Conservation (phyloP, 257 asterid genomes). For the Haberlea rhodopensis region DNA sequence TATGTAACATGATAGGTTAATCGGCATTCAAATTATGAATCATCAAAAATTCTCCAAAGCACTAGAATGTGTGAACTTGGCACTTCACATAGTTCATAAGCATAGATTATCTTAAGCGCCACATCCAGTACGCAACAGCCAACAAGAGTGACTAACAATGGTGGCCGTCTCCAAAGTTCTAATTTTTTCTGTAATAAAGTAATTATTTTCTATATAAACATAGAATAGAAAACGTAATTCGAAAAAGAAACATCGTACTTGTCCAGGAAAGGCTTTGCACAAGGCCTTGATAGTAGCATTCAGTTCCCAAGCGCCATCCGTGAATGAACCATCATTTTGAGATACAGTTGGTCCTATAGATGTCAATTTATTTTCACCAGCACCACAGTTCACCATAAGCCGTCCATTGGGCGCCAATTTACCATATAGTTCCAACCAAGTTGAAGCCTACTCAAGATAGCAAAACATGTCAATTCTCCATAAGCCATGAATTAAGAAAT, state of each 20-base stretch:
- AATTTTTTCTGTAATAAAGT: too few relatives aligned
- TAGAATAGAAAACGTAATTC: not conserved
- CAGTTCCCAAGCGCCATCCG: constrained; percentile 35
- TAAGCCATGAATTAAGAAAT: not conserved
- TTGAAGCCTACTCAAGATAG: constrained; percentile 42
- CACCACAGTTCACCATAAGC: constrained; percentile 81
- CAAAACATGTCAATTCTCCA: constrained; percentile 18
- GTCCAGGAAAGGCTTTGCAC: constrained; percentile 67
- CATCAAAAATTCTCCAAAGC: too few relatives aligned
- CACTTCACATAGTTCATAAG: too few relatives aligned
- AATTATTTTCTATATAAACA: not conserved
- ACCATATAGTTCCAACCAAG: constrained; percentile 55
- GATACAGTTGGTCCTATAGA: constrained; percentile 19
- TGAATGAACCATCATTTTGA: constrained; percentile 21
- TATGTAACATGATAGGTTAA: too few relatives aligned
- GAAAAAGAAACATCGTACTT: constrained; percentile 31
- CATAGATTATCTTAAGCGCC: too few relatives aligned
- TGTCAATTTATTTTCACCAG: constrained; percentile 33
- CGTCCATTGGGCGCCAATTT: constrained; percentile 76
- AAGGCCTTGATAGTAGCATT: constrained; percentile 65
- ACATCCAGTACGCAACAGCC: too few relatives aligned
- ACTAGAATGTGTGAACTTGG: too few relatives aligned
- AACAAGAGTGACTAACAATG: too few relatives aligned
- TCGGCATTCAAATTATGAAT: too few relatives aligned
- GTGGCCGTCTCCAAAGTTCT: too few relatives aligned